Percentiles rank a stretch among this genome's conserved stretches.
phyloP scores from a whole-genome alignment of 129 eudicot genomes.

The carrot (Daucus carota) region DH1_v3.0 NC_030385.2:877501-878000 shows the following conservation, averaged over 20 bases:
- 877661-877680: neutral
- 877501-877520: neutral
- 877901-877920: slow-evolving; percentile 84
- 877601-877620: neutral
- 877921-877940: slow-evolving; percentile 95
- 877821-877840: slow-evolving; percentile 63
- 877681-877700: neutral
- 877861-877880: slow-evolving; percentile 77
- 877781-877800: neutral
- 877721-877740: neutral
- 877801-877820: neutral
- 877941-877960: slow-evolving; percentile 92
- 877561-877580: neutral
- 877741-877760: neutral
- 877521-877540: neutral
- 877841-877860: slow-evolving; percentile 99
- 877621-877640: neutral
- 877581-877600: neutral
- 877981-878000: slow-evolving; percentile 94
- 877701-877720: neutral
- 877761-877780: neutral
- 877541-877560: neutral
- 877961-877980: slow-evolving; percentile 97
- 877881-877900: slow-evolving; percentile 96
- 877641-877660: neutral